phyloP scores from a whole-genome alignment of 306 rosid genomes.

The Heteromeles arbutifolia region DNA sequence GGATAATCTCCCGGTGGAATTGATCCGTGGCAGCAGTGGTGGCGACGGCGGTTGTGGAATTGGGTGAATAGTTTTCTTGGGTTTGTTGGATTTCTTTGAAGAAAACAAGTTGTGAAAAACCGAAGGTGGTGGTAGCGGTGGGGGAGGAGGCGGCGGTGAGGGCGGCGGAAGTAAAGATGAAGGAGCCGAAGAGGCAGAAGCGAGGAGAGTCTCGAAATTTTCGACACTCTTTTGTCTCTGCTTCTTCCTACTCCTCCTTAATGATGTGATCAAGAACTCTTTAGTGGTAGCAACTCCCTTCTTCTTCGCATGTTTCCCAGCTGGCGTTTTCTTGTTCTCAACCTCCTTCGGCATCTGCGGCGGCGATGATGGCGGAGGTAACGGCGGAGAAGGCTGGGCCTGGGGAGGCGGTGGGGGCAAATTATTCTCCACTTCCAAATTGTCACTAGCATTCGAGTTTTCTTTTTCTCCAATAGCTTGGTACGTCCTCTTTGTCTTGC shows the following conservation, averaged over 20 bases:
- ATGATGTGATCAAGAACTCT: slow-evolving; percentile 39
- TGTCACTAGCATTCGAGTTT: background rate
- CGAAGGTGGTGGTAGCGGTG: slow-evolving; percentile 35
- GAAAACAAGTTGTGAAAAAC: slow-evolving; percentile 39
- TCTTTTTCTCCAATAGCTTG: slow-evolving; percentile 16
- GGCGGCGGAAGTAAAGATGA: slow-evolving; percentile 33
- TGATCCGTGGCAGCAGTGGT: background rate
- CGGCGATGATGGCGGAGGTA: background rate
- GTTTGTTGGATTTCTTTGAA: slow-evolving; percentile 44
- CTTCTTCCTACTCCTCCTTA: slow-evolving; percentile 53
- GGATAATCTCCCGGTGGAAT: background rate
- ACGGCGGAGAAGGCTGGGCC: slow-evolving; percentile 12
- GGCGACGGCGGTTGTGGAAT: slow-evolving; percentile 12
- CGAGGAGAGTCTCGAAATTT: slow-evolving; percentile 35
- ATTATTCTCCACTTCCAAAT: background rate
- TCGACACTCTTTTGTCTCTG: slow-evolving; percentile 57
- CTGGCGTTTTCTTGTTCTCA: slow-evolving; percentile 23
- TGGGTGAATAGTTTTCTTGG: slow-evolving; percentile 27
- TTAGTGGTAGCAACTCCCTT: slow-evolving; percentile 37
- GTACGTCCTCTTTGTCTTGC: slow-evolving; percentile 27
- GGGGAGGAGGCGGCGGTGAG: slow-evolving; percentile 26
- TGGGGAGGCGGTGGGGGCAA: background rate
- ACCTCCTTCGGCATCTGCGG: background rate
- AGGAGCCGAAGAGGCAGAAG: slow-evolving; percentile 11
- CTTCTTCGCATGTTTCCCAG: slow-evolving; percentile 29